Evolutionary conservation across 345 rosid genomes (phyloP), one percentile per base, ranked within the genome.

Genomic region (Salix dunnii): DNA sequence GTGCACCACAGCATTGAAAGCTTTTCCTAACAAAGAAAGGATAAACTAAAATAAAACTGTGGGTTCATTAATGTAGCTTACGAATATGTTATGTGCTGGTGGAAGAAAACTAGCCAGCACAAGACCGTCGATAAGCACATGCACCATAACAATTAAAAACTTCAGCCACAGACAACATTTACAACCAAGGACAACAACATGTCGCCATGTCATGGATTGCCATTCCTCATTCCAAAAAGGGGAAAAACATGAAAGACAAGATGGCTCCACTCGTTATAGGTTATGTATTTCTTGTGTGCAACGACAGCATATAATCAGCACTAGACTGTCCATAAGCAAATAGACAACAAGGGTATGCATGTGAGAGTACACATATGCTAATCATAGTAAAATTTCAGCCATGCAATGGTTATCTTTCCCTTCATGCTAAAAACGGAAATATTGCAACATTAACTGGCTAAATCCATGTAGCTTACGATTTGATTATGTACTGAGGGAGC

Each of bases 81-180:
- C 81, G 90, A 82, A 68, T 67, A 80, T 81, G 88, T 87, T 88
- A 78, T 81, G 89, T 78, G 81, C 85, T 69, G 84, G 83, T 70
- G 74, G 40, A 11, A 7, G 28, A 63, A 1, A 61, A 74, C 79
- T 79, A 66, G 78, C 67, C 82, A 84, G 81, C 85, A 88, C 87
- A 89, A 83, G 88, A 87, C 87, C 86, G 84, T 67, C 75, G 43
- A 72, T 75, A 74, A 84, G 80, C 84, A 84, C 81, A 10, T 40
- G 46, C 46, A 40, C 46, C 46, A 9, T 10, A 40, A 40, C 46
- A 0, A 11, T 13, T 12, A 40, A 40, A n/a, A 0, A 21, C 14
- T 36, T 30, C 68, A 40, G 21, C 9, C 2, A 25, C 23, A 17
- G 46, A 2, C 16, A 33, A 14, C 60, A 72, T 12, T 3, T 40